Conservation (phyloP, 148 eudicot genomes). For the Rhododendron simsii region DNA sequence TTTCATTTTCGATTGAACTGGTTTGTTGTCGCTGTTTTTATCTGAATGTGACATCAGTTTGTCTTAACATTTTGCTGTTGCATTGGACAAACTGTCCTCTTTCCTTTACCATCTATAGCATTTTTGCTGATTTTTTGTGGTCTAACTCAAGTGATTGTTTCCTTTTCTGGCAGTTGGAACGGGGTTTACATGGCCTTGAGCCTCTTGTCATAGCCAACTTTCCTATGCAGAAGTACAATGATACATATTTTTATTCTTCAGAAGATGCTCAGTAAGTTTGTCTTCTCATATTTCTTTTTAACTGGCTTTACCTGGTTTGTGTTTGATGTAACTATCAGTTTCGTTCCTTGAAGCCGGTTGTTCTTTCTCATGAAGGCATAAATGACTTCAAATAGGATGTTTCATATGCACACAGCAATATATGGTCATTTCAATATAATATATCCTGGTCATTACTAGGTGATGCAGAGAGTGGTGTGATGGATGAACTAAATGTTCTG, state of each 20-base stretch:
- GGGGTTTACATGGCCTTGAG: constrained; percentile 77
- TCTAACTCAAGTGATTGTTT: not conserved
- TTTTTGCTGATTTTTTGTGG: not conserved
- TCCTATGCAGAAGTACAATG: constrained; percentile 70
- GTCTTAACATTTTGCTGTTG: not conserved
- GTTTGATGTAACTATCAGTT: not conserved
- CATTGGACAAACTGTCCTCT: not conserved
- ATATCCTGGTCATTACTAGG: not conserved
- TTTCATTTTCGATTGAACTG: not conserved
- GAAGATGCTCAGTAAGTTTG: constrained; percentile 73
- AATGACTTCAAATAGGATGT: not conserved
- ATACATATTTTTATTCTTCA: constrained; percentile 50
- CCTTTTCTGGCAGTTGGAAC: constrained; percentile 55
- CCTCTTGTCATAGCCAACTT: constrained; percentile 59
- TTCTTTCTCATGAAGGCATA: not conserved
- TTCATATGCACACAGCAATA: not conserved
- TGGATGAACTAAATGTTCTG: not conserved
- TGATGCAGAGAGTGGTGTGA: not conserved
- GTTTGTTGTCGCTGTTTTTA: not conserved
- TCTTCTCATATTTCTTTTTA: not conserved
- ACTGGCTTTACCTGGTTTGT: not conserved
- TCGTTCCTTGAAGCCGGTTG: not conserved
- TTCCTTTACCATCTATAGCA: not conserved
- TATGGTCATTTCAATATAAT: not conserved
- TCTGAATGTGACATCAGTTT: not conserved